Conservation (phyloP, 129 eudicot species). For the Pulicaria dysenterica region DNA sequence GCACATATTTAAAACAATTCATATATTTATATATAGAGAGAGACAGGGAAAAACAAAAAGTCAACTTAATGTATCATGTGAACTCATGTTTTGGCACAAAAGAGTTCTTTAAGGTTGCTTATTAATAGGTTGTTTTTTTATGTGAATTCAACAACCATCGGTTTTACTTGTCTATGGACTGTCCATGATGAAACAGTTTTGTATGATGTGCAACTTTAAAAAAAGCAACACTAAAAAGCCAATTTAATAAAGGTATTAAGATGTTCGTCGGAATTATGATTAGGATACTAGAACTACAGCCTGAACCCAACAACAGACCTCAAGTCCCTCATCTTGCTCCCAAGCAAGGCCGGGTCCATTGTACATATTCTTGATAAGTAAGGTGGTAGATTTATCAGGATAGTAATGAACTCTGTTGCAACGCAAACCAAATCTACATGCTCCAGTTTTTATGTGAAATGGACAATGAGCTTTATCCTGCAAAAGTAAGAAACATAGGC, state of each 20-base stretch:
- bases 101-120: not conserved
- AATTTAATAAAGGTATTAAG: constrained; percentile 13
- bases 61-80: constrained; percentile 11
- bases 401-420: constrained; percentile 97
- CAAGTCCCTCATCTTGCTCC: constrained; percentile 99
- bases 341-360: constrained; percentile 96
- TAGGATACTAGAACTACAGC: constrained; percentile 92
- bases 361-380: constrained; percentile 97
- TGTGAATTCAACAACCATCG: not conserved
- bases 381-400: constrained; percentile 85
- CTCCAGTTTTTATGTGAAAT: constrained; percentile 97
- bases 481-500: constrained; percentile 33
- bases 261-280: constrained; percentile 30
- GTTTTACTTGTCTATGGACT: not conserved
- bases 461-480: constrained; percentile 99
- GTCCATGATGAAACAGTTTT: constrained; percentile 15
- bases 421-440: constrained; percentile 85
- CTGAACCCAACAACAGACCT: constrained; percentile 96
- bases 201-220: not conserved
- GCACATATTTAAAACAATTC: constrained; percentile 12
- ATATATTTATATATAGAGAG: not conserved
- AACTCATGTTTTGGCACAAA: not conserved
- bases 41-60: constrained; percentile 4
- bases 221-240: not conserved
- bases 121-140: not conserved